Conservation (phyloP, 2,329 filamentous ascomycete species). For the Onygenales sp. region DNA sequence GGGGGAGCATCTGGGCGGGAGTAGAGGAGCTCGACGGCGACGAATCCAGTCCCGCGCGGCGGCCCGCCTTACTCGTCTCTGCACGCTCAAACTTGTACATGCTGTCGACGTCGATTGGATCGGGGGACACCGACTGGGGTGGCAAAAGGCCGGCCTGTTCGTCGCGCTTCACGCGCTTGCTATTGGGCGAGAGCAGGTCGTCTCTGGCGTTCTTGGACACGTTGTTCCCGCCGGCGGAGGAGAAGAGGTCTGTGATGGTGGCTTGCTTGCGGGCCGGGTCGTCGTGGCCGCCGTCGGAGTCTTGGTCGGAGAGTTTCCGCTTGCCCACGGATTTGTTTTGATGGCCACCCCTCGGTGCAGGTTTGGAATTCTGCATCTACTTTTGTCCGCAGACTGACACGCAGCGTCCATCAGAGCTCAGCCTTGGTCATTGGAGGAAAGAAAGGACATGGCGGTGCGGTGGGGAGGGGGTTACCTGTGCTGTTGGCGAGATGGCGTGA, state of each 20-base stretch:
- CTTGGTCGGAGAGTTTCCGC: constrained; percentile 24
- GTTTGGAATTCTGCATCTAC: constrained; percentile 34
- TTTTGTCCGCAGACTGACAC: constrained; percentile 18
- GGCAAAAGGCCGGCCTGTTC: not conserved
- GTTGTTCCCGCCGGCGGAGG: constrained; percentile 17
- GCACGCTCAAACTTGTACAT: constrained; percentile 45
- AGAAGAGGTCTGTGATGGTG: constrained; percentile 38
- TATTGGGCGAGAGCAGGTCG: constrained; percentile 22
- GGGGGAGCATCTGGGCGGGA: not conserved
- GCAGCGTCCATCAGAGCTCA: constrained; percentile 1
- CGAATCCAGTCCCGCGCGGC: constrained; percentile 22
- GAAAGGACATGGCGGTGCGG: not conserved
- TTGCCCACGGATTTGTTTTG: constrained; percentile 29
- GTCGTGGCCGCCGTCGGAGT: constrained; percentile 20
- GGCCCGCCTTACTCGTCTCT: constrained; percentile 25
- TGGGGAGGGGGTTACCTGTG: not conserved
- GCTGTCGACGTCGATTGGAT: constrained; percentile 29
- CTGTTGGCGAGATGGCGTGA: not conserved
- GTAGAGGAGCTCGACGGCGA: constrained; percentile 13
- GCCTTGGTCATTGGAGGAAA: not conserved
- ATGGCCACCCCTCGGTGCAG: constrained; percentile 31
- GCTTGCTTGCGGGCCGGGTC: constrained; percentile 21
- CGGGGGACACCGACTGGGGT: not conserved
- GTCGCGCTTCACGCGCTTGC: constrained; percentile 27
- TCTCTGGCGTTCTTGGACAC: constrained; percentile 12